These are phyloP conservation scores for Sclerotinia nivalis DNA, from an alignment of 2,329 filamentous ascomycete species.

Conservation along the genomic window DNA sequence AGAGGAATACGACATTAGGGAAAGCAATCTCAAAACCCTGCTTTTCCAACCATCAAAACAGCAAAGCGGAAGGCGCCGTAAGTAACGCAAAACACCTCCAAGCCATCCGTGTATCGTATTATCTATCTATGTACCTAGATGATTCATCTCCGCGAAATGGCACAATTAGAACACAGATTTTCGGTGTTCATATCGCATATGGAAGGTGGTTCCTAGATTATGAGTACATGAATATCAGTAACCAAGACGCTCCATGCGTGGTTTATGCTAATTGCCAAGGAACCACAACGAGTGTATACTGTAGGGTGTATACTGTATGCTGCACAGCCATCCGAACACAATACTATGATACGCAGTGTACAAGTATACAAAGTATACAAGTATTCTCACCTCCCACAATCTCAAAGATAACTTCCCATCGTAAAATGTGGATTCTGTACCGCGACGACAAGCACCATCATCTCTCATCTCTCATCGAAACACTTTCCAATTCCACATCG, in stretches of 20 bases:
- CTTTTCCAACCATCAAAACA: not conserved
- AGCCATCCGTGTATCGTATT: not conserved
- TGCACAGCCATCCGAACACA: not conserved
- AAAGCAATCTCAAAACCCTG: not conserved
- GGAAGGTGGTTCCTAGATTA: not conserved
- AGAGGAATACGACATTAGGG: not conserved
- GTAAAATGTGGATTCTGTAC: not conserved
- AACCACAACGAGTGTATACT: not conserved
- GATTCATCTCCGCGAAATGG: not conserved
- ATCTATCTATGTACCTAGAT: not conserved
- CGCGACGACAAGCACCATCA: not conserved
- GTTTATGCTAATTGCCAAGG: not conserved
- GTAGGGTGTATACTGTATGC: not conserved
- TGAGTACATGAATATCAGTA: not conserved
- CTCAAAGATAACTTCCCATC: no score
- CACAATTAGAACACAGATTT: not conserved
- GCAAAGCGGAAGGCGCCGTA: not conserved
- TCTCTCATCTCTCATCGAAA: not conserved
- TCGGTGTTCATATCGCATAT: not conserved
- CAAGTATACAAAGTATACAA: not conserved
- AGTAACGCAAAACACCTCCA: not conserved
- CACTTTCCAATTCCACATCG: not conserved
- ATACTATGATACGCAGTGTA: not conserved
- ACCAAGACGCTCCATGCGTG: not conserved
- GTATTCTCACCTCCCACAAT: not conserved